Percentiles rank a stretch among this genome's conserved stretches.
phyloP scores from a whole-genome alignment of 2,329 filamentous ascomycete genomes.

The Cladosporium sp. region DNA sequence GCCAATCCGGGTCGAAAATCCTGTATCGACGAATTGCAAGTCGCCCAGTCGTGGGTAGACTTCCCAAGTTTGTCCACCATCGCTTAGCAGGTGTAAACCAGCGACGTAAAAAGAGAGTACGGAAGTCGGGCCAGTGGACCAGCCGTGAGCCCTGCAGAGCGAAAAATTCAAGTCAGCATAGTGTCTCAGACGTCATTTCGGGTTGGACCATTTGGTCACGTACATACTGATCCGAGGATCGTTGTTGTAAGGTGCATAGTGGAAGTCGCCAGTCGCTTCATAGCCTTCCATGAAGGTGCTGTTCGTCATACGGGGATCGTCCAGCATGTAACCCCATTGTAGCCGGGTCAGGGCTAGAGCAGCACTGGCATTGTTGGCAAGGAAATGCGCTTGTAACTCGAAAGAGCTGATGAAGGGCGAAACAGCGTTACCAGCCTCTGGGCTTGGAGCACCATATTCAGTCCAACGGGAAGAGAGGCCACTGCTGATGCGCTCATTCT shows the following conservation, averaged over 20 bases:
- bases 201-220: background rate
- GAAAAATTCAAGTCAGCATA: background rate
- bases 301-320: conserved; percentile 45
- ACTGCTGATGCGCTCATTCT: conserved; percentile 36
- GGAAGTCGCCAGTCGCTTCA: conserved; percentile 48
- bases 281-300: conserved; percentile 47
- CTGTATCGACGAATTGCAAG: conserved; percentile 18
- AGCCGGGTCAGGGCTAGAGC: conserved; percentile 47
- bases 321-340: conserved; percentile 45
- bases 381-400: conserved; percentile 46
- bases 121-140: conserved; percentile 42
- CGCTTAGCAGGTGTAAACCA: conserved; percentile 42
- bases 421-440: conserved; percentile 43
- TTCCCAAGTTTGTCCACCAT: conserved; percentile 22
- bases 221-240: conserved; percentile 26
- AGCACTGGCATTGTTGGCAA: conserved; percentile 39
- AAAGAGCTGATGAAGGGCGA: conserved; percentile 47
- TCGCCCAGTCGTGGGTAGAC: conserved; percentile 20
- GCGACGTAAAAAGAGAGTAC: conserved; percentile 46
- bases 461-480: conserved; percentile 46
- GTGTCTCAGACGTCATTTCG: background rate
- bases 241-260: conserved; percentile 31
- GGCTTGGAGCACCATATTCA: conserved; percentile 48
- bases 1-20: conserved; percentile 17
- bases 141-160: conserved; percentile 30